Evolutionary conservation across 1,284 basidiomycete genomes (phyloP).

Genomic region (Grifola frondosa): DNA sequence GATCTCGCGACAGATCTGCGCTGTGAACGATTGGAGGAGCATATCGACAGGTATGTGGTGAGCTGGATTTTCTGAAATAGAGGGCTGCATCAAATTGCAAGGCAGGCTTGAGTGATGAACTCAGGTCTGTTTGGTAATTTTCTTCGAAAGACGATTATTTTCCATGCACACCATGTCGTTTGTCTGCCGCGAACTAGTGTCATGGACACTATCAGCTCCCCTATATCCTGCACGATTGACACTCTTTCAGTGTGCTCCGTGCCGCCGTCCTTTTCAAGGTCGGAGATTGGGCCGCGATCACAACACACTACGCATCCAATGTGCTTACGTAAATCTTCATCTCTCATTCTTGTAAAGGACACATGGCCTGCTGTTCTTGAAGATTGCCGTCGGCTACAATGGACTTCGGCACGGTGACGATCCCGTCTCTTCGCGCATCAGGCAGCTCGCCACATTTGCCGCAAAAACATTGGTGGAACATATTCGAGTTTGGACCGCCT

Average conservation of each 20-base stretch:
- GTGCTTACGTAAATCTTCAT: not conserved
- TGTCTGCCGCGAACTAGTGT: too few species aligned
- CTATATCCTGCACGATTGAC: conserved; percentile 14
- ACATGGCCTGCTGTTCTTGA: conserved; percentile 18
- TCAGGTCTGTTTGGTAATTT: too few species aligned
- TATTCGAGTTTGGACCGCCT: conserved; percentile 30
- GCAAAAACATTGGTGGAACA: conserved; percentile 27
- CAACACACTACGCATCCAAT: too few species aligned
- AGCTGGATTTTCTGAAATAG: too few species aligned
- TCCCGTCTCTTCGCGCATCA: conserved; percentile 21
- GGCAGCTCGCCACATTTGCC: conserved; percentile 25
- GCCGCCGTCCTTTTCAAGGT: too few species aligned
- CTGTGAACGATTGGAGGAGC: not conserved
- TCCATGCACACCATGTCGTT: too few species aligned
- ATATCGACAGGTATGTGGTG: not conserved
- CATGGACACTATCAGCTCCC: too few species aligned
- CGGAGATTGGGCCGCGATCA: too few species aligned
- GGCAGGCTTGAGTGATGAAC: too few species aligned
- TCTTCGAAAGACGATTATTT: not conserved
- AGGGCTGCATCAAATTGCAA: too few species aligned
- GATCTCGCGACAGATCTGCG: conserved; percentile 9
- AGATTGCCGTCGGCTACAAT: conserved; percentile 21
- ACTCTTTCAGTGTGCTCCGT: not conserved
- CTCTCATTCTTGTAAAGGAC: conserved; percentile 1
- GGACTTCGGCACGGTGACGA: conserved; percentile 17